Conservation (phyloP, 805 yeast genomes). For the Wickerhamiella parazyma region DNA sequence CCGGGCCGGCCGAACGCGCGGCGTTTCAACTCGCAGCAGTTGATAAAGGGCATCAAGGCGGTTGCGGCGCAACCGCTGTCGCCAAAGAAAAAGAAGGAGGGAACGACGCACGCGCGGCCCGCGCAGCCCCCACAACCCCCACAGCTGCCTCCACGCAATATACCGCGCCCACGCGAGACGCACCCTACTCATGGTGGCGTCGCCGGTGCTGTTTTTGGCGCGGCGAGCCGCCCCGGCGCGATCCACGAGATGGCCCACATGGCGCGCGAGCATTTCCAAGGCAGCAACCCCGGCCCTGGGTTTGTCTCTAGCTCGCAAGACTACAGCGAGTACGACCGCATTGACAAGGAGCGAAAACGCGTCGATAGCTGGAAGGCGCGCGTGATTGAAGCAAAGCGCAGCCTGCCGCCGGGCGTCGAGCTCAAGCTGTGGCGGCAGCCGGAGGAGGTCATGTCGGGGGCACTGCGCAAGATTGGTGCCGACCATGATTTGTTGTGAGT, state of each 20-base stretch:
- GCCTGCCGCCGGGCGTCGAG: conserved; percentile 30
- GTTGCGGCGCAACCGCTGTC: too few species aligned
- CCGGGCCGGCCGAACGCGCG: conserved; percentile 4
- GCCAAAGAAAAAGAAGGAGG: not conserved
- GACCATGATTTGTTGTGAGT: not conserved
- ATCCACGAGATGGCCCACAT: conserved; percentile 4
- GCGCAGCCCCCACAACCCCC: not conserved
- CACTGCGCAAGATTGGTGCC: conserved; percentile 14
- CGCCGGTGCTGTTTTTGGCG: conserved; percentile 10
- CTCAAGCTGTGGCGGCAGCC: conserved; percentile 35
- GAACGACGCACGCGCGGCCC: not conserved
- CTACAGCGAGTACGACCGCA: conserved; percentile 19
- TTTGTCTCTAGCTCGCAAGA: conserved; percentile 21
- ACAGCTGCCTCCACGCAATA: not conserved
- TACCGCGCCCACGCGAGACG: not conserved
- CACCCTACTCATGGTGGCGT: conserved; percentile 9
- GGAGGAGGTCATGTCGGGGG: conserved; percentile 28
- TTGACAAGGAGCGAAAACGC: conserved; percentile 24
- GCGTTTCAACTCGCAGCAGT: not conserved
- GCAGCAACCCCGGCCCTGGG: conserved; percentile 7
- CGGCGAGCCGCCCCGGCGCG: conserved; percentile 1
- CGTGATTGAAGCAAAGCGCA: conserved; percentile 30
- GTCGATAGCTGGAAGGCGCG: conserved; percentile 46
- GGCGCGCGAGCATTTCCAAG: not conserved
- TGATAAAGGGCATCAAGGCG: not conserved